phyloP scores from a whole-genome alignment of 208 protist species.

The Kentomonas sorsogonicus region DNA sequence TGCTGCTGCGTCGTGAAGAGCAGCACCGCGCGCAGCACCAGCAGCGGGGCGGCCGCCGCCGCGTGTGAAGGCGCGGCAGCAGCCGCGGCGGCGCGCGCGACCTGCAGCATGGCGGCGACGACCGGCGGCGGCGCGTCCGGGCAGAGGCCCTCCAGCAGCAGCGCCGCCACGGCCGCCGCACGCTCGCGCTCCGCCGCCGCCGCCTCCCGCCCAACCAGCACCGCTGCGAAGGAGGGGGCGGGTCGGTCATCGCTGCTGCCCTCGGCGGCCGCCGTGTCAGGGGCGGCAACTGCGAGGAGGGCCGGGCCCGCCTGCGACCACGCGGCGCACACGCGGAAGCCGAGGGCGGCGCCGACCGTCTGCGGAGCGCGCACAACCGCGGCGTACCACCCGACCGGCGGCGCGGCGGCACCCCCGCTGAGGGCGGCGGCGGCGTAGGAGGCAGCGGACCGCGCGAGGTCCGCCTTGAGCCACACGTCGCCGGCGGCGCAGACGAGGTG shows the following conservation, averaged over 20 bases:
- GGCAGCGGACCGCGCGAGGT: constrained; percentile 23
- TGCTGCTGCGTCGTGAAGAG: neutral
- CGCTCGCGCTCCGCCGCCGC: too few species aligned
- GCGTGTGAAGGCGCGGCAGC: neutral
- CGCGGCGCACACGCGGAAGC: neutral
- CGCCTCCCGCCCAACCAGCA: too few species aligned
- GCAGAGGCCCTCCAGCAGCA: constrained; percentile 19
- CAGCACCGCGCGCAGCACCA: neutral
- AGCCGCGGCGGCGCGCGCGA: constrained; percentile 9
- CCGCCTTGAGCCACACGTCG: constrained; percentile 23
- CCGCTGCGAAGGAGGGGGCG: too few species aligned
- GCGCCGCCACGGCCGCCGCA: constrained; percentile 21
- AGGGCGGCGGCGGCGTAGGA: constrained; percentile 11
- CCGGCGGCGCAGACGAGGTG: constrained; percentile 12
- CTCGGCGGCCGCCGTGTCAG: neutral
- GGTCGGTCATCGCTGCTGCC: neutral
- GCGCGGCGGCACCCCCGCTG: neutral
- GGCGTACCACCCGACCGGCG: neutral
- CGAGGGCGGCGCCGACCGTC: too few species aligned
- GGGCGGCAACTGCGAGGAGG: neutral
- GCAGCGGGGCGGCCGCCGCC: neutral
- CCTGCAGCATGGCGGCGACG: constrained; percentile 15
- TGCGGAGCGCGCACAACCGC: neutral
- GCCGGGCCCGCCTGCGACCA: neutral
- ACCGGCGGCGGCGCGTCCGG: constrained; percentile 12